A percentile compares a stretch with the other conserved stretches of the same genome.
Conservation (phyloP, 768 basidiomycete genomes). For the Chlorophyllum brunneum region DNA sequence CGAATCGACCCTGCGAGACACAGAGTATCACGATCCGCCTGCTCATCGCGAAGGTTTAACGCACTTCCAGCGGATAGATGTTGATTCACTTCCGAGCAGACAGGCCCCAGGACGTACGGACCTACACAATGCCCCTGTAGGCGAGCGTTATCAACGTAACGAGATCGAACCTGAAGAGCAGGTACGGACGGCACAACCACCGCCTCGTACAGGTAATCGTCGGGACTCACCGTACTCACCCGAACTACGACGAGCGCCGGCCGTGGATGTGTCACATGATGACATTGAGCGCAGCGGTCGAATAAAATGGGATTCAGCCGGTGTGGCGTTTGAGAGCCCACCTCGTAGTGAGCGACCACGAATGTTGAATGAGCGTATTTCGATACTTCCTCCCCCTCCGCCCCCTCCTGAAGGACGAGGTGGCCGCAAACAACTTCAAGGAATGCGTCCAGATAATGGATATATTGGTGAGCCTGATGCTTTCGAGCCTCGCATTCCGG, state of each 20-base stretch:
- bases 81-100: background rate
- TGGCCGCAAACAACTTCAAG: conserved; percentile 5
- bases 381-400: background rate
- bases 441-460: conserved; percentile 4
- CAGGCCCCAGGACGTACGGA: background rate
- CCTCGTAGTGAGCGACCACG: background rate
- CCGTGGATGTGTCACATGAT: background rate
- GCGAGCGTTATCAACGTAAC: conserved; percentile 1
- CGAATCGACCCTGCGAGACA: background rate
- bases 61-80: background rate
- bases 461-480: conserved; percentile 12
- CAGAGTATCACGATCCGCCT: background rate
- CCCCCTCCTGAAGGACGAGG: background rate
- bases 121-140: background rate
- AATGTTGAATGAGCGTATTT: conserved; percentile 6
- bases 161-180: background rate
- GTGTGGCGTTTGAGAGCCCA: background rate
- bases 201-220: conserved; percentile 3
- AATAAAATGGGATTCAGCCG: background rate
- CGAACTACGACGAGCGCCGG: background rate
- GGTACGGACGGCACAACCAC: background rate
- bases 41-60: background rate
- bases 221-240: conserved; percentile 2
- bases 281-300: conserved; percentile 1
- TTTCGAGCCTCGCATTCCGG: conserved; percentile 8